phyloP scores from a whole-genome alignment of 176 grass and related monocot species.

The Carex parvula region DNA sequence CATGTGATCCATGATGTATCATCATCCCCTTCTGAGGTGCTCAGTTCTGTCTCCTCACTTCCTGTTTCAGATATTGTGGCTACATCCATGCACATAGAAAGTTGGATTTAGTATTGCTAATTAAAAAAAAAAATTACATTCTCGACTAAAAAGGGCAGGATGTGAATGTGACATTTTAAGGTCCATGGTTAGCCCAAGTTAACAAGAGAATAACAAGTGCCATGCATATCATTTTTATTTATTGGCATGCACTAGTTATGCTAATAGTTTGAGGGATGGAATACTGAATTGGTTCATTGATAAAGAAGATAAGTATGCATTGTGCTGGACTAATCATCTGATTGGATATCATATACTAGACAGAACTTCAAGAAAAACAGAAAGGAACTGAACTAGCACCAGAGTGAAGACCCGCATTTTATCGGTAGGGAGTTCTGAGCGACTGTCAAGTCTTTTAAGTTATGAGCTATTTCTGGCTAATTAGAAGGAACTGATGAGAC shows the following conservation, averaged over 20 bases:
- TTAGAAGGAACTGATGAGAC: neutral
- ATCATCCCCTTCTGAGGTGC: constrained; percentile 69
- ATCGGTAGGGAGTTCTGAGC: neutral
- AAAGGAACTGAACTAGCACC: neutral
- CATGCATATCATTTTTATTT: neutral
- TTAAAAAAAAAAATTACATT: neutral
- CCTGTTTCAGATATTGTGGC: constrained; percentile 51
- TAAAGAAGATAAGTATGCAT: neutral
- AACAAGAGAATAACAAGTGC: neutral
- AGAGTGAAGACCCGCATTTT: neutral
- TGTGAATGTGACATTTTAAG: neutral
- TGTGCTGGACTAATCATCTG: neutral
- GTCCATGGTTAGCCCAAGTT: neutral
- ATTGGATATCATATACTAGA: neutral
- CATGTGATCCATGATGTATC: constrained; percentile 90
- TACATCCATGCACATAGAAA: constrained; percentile 15
- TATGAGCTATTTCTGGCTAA: neutral
- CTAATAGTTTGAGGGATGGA: neutral
- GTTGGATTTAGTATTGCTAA: neutral
- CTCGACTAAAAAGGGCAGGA: neutral
- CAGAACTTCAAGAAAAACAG: neutral
- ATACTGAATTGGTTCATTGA: neutral
- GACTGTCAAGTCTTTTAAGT: neutral
- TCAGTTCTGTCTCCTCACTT: constrained; percentile 84
- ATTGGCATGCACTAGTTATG: neutral